Evolutionary conservation across 257 asterid species (phyloP).

Genomic region (Scutellaria galericulata): DNA sequence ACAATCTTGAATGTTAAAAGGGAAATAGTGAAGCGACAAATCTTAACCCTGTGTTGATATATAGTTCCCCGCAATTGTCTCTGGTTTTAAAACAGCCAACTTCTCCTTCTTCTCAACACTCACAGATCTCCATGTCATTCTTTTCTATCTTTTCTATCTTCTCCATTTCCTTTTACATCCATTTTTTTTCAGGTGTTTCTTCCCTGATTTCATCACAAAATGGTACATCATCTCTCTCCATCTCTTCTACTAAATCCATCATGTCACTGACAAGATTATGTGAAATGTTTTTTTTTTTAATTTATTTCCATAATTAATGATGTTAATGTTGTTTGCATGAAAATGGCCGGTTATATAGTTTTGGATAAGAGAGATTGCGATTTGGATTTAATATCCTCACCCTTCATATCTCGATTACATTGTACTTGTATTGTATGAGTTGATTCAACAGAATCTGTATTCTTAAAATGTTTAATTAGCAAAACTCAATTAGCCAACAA

Average conservation of each 20-base stretch:
- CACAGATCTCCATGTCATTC: constrained; percentile 51
- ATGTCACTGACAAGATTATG: not conserved
- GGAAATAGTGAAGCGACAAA: not conserved
- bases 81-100: constrained; percentile 41
- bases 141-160: constrained; percentile 30
- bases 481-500: not conserved
- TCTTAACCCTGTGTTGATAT: constrained; percentile 43
- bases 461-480: not conserved
- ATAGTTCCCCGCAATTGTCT: constrained; percentile 51
- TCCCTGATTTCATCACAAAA: constrained; percentile 44
- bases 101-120: constrained; percentile 22
- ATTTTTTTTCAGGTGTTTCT: constrained; percentile 33
- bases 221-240: constrained; percentile 42
- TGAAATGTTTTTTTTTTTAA: not conserved
- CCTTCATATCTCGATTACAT: constrained; percentile 2
- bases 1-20: no score
- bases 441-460: not conserved
- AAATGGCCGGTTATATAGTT: not conserved
- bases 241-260: constrained; percentile 3
- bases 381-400: not conserved
- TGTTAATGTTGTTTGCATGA: constrained; percentile 18
- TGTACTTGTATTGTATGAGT: not conserved
- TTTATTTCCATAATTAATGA: not conserved
- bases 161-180: constrained; percentile 11
- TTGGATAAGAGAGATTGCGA: not conserved